These are phyloP conservation scores for Cephaloascus albidus DNA, from an alignment of 805 yeast species.

Conservation along the genomic window DNA sequence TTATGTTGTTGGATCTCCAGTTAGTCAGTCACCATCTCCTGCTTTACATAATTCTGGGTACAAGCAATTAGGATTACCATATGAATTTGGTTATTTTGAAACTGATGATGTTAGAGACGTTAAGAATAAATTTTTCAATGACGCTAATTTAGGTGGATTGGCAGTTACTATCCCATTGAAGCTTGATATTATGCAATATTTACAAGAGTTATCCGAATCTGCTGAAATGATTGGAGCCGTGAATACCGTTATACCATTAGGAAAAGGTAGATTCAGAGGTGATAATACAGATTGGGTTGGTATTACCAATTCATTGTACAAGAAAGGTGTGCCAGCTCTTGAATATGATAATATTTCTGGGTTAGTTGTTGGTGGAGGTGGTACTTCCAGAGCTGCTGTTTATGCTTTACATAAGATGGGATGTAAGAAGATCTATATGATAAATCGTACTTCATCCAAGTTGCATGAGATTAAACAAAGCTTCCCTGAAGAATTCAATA, in stretches of 20 bases:
- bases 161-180: constrained; percentile 94
- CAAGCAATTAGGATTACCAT: constrained; percentile 67
- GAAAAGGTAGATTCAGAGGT: constrained; percentile 47
- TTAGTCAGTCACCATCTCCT: constrained; percentile 86
- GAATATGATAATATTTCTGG: constrained; percentile 39
- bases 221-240: constrained; percentile 88
- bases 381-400: constrained; percentile 92
- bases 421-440: constrained; percentile 62
- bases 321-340: constrained; percentile 49
- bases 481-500: constrained; percentile 53
- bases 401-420: constrained; percentile 79
- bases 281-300: constrained; percentile 97
- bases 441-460: constrained; percentile 72
- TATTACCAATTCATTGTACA: constrained; percentile 55
- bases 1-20: constrained; percentile 74
- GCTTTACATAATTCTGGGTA: constrained; percentile 76
- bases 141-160: constrained; percentile 74
- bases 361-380: constrained; percentile 92
- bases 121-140: constrained; percentile 35
- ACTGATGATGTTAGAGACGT: constrained; percentile 55
- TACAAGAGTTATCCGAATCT: constrained; percentile 60
- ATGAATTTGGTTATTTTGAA: constrained; percentile 58
- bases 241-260: constrained; percentile 65
- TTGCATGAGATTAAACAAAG: constrained; percentile 45
- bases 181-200: constrained; percentile 61